Evolutionary conservation across 75 land plant genomes (phyloP), one percentile per base, ranked within the genome.

Genomic region (Gnetum montanum): DNA sequence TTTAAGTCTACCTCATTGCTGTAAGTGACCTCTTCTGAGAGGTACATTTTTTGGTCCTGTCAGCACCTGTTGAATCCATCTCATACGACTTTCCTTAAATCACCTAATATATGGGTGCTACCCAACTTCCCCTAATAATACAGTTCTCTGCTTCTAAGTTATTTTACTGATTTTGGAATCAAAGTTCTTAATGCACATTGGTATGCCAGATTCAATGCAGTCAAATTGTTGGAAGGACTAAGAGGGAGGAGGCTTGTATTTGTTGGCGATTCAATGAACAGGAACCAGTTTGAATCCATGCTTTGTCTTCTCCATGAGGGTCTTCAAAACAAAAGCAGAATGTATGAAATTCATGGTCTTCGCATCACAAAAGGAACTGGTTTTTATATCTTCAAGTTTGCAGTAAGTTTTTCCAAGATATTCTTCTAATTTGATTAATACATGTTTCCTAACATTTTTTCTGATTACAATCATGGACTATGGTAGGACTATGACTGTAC

Each of bases 271-370:
- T 88, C 94, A 11, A 61, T 88, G 82, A 80, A 74, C 41, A 52
- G 94, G 6, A 88, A 88, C 52, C 94, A 88, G 67, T 88, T 82
- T 76, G 89, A 88, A 63, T 88, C 94, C 15, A 50, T 88, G 40
- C 58, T 88, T 26, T 88, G 94, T 60, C 59, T 88, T 53, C 75
- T 88, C 6, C 71, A 70, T 18, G 81, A 81, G 69, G 79, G 72
- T 4, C 68, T 88, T 34, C 20, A 52, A 22, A 60, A 88, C 67
- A 84, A 78, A 54, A 83, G 74, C 60, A 70, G 49, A 54, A 77
- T 88, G 84, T 75, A 72, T 63, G 94, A 88, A 62, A 67, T 63
- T 2, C 67, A 75, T 46, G 88, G 94, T 4, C 46, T 72, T 55
- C 76, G 78, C 47, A 84, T 88, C 43, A 74, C 85, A 7, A 88